These are phyloP conservation scores for Yamadazyma friedrichii DNA, from an alignment of 1,139 yeast genomes.

Conservation along the genomic window DNA sequence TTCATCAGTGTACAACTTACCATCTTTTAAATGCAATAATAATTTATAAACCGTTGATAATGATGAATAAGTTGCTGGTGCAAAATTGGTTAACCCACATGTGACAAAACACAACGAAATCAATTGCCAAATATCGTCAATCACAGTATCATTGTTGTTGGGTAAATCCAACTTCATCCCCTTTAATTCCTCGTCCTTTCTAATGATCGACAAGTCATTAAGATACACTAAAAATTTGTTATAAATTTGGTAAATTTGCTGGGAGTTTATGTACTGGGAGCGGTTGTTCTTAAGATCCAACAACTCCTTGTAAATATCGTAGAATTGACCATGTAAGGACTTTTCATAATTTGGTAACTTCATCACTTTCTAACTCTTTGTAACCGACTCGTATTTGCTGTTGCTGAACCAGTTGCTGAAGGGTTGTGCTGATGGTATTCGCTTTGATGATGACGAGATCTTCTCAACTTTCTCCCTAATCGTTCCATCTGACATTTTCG, in stretches of 20 bases:
- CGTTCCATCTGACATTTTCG: too few species aligned
- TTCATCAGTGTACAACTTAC: constrained; percentile 77
- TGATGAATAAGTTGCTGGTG: constrained; percentile 93
- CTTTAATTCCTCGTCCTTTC: constrained; percentile 48
- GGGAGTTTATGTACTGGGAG: constrained; percentile 59
- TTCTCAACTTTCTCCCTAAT: background rate
- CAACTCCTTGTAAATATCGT: constrained; percentile 47
- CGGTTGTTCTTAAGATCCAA: constrained; percentile 65
- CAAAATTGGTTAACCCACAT: constrained; percentile 84
- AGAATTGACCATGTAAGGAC: constrained; percentile 46
- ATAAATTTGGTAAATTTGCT: constrained; percentile 58
- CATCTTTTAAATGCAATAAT: constrained; percentile 76
- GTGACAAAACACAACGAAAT: constrained; percentile 83
- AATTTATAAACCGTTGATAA: constrained; percentile 80
- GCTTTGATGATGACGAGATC: too few species aligned
- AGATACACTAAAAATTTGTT: constrained; percentile 50
- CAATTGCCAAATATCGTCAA: constrained; percentile 87
- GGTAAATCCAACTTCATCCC: constrained; percentile 41
- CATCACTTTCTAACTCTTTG: constrained; percentile 9
- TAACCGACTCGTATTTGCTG: background rate
- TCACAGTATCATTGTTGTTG: constrained; percentile 60
- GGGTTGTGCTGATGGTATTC: background rate
- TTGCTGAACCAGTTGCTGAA: background rate
- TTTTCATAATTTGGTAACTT: constrained; percentile 51
- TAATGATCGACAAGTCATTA: constrained; percentile 48